Evolutionary conservation across 2,329 filamentous ascomycete genomes (phyloP), one percentile per base, ranked within the genome.

Genomic region (Botrytis pseudocinerea): DNA sequence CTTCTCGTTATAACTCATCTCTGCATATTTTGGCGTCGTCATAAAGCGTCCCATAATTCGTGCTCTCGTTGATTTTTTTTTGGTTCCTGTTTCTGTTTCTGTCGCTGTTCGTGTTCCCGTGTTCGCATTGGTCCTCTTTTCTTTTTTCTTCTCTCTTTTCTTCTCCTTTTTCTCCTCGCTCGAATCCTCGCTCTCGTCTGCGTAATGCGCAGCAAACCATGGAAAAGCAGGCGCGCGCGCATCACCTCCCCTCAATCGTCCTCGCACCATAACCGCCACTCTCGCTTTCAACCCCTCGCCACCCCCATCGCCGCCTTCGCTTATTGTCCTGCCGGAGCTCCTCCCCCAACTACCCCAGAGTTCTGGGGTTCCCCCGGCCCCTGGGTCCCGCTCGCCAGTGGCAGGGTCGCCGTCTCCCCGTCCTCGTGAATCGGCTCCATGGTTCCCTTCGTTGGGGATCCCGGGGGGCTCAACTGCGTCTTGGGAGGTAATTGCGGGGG

Each of bases 361-460:
- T 20, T 42, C 32, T 57, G 32, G 2, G n/a, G 35, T 54, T 22
- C 25, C 46, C 3, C 46, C 18, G 62, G 16, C 4, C 32, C 32
- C 22, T n/a, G 42, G 3, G 7, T 1, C 18, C 16, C 32, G 32
- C 38, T 63, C 61, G 40, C 40, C 9, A 63, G 12, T 18, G 61
- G 38, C 1, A 20, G 16, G 1, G 25, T 10, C 8, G 8, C 40
- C 61, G 12, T 42, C 61, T 68, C 65, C 18, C 22, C n/a, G 48
- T 57, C 65, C 35, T 68, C 65, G 48, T 32, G 48, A 25, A 68
- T 68, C 5, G 65, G 65, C 40, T 68, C 65, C 65, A 68, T 68
- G n/a, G 65, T 25, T 1, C 48, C 40, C 38, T 40, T 42, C 8
- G 25, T 57, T 16, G 65, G 65, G 18, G 65, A 68, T 7, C 65